These are phyloP conservation scores for Pisolithus sp. DNA, from an alignment of 768 basidiomycete genomes.

Conservation along the genomic window DNA sequence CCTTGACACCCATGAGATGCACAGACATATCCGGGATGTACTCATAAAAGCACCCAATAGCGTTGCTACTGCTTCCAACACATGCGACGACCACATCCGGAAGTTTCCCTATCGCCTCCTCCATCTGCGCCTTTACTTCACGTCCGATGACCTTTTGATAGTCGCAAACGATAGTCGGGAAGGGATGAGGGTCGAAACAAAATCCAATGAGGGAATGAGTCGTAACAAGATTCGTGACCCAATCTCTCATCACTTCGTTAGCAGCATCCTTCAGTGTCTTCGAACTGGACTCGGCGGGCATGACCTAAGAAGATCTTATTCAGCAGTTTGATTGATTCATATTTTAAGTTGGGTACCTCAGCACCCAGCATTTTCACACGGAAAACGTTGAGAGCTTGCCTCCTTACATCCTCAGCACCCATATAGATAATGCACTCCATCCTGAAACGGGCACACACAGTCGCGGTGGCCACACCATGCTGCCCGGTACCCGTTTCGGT, in stretches of 20 bases:
- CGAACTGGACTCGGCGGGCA: conserved; percentile 91
- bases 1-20: conserved; percentile 89
- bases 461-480: conserved; percentile 98
- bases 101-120: conserved; percentile 68
- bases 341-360: conserved; percentile 42
- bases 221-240: conserved; percentile 91
- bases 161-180: conserved; percentile 98
- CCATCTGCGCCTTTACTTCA: conserved; percentile 88
- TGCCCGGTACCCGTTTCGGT: conserved; percentile 99
- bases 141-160: conserved; percentile 93
- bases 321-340: neutral
- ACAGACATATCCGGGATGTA: conserved; percentile 88
- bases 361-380: conserved; percentile 95
- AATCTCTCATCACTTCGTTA: conserved; percentile 97
- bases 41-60: conserved; percentile 96
- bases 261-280: conserved; percentile 96
- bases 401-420: conserved; percentile 94
- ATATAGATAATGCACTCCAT: conserved; percentile 95
- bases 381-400: conserved; percentile 97
- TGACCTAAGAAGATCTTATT: conserved; percentile 47
- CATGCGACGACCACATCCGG: conserved; percentile 95
- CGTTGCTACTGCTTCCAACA: conserved; percentile 96
- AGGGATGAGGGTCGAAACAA: conserved; percentile 95
- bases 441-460: conserved; percentile 94
- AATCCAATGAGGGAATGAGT: conserved; percentile 98